Evolutionary conservation across 2,329 filamentous ascomycete genomes (phyloP).

Genomic region (Microsporum audouinii): DNA sequence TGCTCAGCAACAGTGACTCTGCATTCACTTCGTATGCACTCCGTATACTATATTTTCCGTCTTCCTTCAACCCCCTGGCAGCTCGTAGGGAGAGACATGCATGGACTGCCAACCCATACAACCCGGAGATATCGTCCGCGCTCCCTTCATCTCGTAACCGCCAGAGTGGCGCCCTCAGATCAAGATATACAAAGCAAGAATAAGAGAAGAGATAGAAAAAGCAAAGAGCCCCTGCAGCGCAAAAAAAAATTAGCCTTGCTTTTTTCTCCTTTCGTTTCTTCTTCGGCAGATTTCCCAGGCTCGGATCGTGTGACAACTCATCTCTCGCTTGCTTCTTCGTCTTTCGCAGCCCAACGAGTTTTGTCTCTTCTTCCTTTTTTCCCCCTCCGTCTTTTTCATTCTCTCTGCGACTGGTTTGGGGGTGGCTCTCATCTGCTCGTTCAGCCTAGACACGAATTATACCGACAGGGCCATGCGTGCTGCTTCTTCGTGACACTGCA

Average conservation of each 20-base stretch:
- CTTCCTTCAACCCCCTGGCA: not conserved
- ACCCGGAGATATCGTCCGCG: not conserved
- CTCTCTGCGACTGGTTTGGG: not conserved
- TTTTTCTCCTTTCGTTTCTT: not conserved
- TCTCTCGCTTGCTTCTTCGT: not conserved
- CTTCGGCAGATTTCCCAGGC: not conserved
- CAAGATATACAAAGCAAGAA: not conserved
- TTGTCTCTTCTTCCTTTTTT: not conserved
- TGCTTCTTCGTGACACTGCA: not conserved
- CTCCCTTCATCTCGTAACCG: not conserved
- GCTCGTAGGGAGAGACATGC: not conserved
- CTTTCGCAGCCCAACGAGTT: not conserved
- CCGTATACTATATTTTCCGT: no score
- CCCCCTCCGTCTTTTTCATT: not conserved
- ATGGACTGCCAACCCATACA: not conserved
- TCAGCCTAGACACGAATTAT: not conserved
- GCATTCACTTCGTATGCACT: no score
- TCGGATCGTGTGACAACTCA: conserved; percentile 2
- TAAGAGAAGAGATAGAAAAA: not conserved
- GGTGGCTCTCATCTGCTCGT: not conserved
- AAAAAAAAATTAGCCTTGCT: not conserved
- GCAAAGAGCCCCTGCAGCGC: not conserved
- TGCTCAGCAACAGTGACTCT: not conserved
- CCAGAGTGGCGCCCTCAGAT: not conserved
- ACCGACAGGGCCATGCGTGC: not conserved